Evolutionary conservation across 768 basidiomycete species (phyloP).

Genomic region (Tylopilus plumbeoviolaceoides): DNA sequence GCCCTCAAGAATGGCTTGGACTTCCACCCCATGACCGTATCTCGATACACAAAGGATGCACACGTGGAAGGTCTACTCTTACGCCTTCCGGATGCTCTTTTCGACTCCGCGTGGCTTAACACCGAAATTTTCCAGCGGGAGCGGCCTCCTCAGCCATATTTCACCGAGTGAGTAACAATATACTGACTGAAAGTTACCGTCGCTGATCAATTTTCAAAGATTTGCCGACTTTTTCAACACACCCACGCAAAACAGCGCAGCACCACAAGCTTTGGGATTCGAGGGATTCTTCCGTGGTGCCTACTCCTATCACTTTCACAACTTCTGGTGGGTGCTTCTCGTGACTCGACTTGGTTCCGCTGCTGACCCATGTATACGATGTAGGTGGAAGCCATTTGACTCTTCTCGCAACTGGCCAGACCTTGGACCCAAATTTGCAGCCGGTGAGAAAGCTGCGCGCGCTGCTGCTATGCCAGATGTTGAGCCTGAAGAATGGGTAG

Average conservation of each 20-base stretch:
- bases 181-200: not conserved
- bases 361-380: not conserved
- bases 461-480: constrained; percentile 34
- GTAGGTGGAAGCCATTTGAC: constrained; percentile 96
- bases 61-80: constrained; percentile 78
- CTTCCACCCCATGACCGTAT: constrained; percentile 97
- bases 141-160: constrained; percentile 91
- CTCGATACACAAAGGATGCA: constrained; percentile 87
- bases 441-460: constrained; percentile 69
- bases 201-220: constrained; percentile 35
- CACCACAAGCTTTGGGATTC: constrained; percentile 84
- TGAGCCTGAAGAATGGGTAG: constrained; percentile 36
- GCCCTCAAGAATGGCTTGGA: constrained; percentile 91
- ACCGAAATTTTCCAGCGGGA: constrained; percentile 90
- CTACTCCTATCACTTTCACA: constrained; percentile 95
- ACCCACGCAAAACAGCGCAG: constrained; percentile 65
- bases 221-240: constrained; percentile 90
- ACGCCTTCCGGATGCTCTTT: constrained; percentile 90
- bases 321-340: constrained; percentile 65
- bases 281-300: constrained; percentile 96
- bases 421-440: constrained; percentile 73
- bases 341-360: not conserved
- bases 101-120: constrained; percentile 96
- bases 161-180: constrained; percentile 60
- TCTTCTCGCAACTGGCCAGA: constrained; percentile 93